Base-by-base conservation (phyloP, 106 monocot species). In the Dioscorea zingiberensis region DNA sequence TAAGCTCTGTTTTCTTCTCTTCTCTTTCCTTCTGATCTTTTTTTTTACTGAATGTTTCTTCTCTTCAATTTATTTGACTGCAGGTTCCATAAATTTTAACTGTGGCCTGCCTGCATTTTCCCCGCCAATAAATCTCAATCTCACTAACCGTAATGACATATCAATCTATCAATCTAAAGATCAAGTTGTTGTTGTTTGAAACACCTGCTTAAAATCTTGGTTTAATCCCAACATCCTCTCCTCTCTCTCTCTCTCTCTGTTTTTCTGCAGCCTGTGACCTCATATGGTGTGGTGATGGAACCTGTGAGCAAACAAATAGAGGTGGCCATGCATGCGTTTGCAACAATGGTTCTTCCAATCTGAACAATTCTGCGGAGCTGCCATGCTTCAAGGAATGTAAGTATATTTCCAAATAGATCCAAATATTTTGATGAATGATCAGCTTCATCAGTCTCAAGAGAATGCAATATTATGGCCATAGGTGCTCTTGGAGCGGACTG, bases 341-440 rank as follows among this genome's bases (percentile, higher is more conserved):
- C 21, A 25, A n/a, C 49, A 30, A 51, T 3, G 67, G 67, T 25
- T 27, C 67, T 16, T 67, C 25, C 67, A 67, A 67, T 25, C 55
- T 67, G n/a, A 28, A 28, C 0, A 67, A 67, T 67, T 0, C 14
- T 16, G 10, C 67, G 2, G 21, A 19, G 2, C 54, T 67, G 67
- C 67, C 67, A 11, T 67, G 67, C 4, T 54, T 67, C 17, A 30
- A 67, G 14, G 55, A 67, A 10, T 67, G 67, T 55, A 67, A 55
- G 19, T 38, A n/a, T n/a, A n/a, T n/a, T n/a, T n/a, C n/a, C n/a
- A n/a, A n/a, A n/a, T n/a, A n/a, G n/a, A n/a, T n/a, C n/a, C n/a
- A n/a, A n/a, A n/a, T n/a, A n/a, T n/a, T n/a, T n/a, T n/a, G n/a
- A n/a, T n/a, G n/a, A n/a, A n/a, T n/a, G n/a, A n/a, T n/a, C n/a